phyloP scores from a whole-genome alignment of 164 flowering plant species.

The Saururus chinensis region DNA sequence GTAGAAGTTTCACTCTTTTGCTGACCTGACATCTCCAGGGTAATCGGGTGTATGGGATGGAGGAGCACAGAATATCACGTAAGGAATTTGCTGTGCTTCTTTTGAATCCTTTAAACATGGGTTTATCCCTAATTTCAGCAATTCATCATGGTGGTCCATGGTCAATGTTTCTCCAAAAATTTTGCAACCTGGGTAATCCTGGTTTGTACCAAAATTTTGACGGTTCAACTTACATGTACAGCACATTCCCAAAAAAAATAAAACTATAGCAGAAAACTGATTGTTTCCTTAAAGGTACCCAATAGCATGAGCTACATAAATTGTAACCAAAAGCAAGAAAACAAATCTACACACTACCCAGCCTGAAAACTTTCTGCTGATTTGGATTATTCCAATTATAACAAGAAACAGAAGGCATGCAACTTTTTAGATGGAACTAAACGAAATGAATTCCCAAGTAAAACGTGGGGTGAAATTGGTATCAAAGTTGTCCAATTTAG shows the following conservation, averaged over 20 bases:
- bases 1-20: neutral
- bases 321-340: too few relatives aligned
- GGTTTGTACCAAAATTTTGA: conserved; percentile 3
- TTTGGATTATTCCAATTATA: too few relatives aligned
- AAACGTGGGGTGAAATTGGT: too few relatives aligned
- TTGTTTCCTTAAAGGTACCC: too few relatives aligned
- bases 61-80: conserved; percentile 92
- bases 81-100: conserved; percentile 36
- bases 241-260: neutral
- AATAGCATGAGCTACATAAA: neutral
- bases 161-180: conserved; percentile 75
- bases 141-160: conserved; percentile 75
- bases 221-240: neutral
- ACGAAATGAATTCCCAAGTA: too few relatives aligned
- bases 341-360: too few relatives aligned
- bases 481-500: too few relatives aligned
- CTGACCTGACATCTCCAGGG: conserved; percentile 77
- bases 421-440: too few relatives aligned
- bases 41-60: conserved; percentile 63
- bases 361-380: too few relatives aligned
- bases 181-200: conserved; percentile 79
- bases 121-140: conserved; percentile 56
- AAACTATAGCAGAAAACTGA: too few relatives aligned
- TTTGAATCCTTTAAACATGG: conserved; percentile 47
- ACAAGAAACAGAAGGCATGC: too few relatives aligned